Evolutionary conservation across 1,139 yeast genomes (phyloP).

Genomic region (Suhomyces kunorum): DNA sequence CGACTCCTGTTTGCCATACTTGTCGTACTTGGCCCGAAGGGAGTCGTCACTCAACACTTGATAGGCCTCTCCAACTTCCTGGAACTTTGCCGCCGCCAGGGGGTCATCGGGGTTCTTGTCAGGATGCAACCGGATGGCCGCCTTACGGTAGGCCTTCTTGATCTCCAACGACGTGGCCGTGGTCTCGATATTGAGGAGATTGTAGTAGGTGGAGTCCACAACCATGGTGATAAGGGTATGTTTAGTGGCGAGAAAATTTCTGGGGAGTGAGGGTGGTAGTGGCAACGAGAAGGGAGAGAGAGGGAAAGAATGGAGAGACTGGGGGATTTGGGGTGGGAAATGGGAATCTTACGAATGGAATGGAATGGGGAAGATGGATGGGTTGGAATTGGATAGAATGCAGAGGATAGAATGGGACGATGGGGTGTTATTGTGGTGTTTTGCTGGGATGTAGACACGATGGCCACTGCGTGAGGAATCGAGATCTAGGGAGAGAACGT

Average conservation of each 20-base stretch:
- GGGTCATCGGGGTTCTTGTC: slow-evolving; percentile 93
- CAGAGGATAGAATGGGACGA: not conserved
- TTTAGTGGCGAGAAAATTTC: slow-evolving; percentile 3
- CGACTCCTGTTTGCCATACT: slow-evolving; percentile 81
- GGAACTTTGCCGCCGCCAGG: slow-evolving; percentile 68
- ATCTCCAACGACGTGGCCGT: slow-evolving; percentile 81
- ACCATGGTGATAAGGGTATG: slow-evolving; percentile 56
- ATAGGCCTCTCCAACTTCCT: slow-evolving; percentile 76
- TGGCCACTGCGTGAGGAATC: too few relatives aligned
- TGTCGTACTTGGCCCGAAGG: slow-evolving; percentile 76
- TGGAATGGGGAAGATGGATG: not conserved
- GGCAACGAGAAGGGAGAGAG: not conserved
- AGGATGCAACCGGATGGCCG: slow-evolving; percentile 88
- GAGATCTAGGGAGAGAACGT: not conserved
- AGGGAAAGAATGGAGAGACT: not conserved
- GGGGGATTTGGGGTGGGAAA: not conserved
- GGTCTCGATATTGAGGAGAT: slow-evolving; percentile 63
- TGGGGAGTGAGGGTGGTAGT: slow-evolving; percentile 3
- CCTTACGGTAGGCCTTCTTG: slow-evolving; percentile 89
- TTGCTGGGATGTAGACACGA: too few relatives aligned
- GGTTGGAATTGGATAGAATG: too few relatives aligned
- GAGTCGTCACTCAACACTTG: slow-evolving; percentile 79
- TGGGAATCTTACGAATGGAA: not conserved
- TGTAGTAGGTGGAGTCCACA: slow-evolving; percentile 91
- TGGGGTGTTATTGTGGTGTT: not conserved